Evolutionary conservation across 2,329 filamentous ascomycete species (phyloP), one percentile per base, ranked within the genome.

Genomic region (Neofusicoccum cordaticola): DNA sequence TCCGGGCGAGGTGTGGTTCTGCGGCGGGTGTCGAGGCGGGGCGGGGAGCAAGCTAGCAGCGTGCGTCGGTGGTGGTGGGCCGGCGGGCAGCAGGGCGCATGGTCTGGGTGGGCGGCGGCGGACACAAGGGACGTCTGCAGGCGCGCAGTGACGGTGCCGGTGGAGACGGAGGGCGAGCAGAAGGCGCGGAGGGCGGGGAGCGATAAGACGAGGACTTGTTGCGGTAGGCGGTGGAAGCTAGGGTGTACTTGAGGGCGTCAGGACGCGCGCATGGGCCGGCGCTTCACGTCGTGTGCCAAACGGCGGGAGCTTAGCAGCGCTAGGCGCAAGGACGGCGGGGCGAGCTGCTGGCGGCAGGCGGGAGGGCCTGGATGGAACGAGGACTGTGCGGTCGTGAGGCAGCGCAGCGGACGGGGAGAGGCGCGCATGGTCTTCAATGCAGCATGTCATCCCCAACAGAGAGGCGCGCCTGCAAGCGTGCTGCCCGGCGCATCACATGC

Each of bases 361-460:
- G 27, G 5, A 31, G 27, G 27, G 27, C 27, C 7, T 31, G 27
- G 39, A 15, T 41, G 53, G 56, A 11, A 13, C 34, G 51, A 17
- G 35, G 51, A 58, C 53, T 19, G 37, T 17, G 56, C 56, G 42
- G 56, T 47, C 42, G 56, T 47, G 42, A 22, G 37, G 42, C 50
- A 52, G 50, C 15, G 50, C 34, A 15, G 12, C 27, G 56, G 42
- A 41, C 41, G 53, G 47, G 56, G n/a, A 47, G 56, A 60, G 56
- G 41, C 42, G 41, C 9, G 56, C 56, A 60, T 60, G 56, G 56
- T 60, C 56, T 57, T 60, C 56, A 60, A 47, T 60, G 52, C 52
- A 57, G 52, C 52, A 44, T 57, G 52, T 57, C 52, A 57, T 57
- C 52, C 56, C 56, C 56, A 60, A 60, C 56, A n/a, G 42, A 60